These are phyloP conservation scores for Venturia pyrina DNA, from an alignment of 2,329 filamentous ascomycete species.

Conservation along the genomic window DNA sequence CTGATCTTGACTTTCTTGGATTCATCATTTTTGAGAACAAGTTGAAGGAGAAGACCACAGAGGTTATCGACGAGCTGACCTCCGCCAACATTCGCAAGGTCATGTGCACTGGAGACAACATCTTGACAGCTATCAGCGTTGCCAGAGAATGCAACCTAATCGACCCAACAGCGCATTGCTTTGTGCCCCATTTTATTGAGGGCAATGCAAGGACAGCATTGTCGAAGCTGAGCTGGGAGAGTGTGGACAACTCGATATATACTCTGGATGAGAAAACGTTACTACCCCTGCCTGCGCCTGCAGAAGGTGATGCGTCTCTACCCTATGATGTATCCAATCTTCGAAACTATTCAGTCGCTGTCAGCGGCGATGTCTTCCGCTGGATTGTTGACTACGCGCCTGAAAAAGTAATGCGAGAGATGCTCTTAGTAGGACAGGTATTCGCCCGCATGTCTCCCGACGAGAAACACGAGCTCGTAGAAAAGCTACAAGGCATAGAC, in stretches of 20 bases:
- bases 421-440: conserved; percentile 85
- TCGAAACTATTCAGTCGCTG: conserved; percentile 76
- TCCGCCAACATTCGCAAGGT: conserved; percentile 77
- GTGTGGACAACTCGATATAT: conserved; percentile 76
- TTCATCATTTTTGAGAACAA: conserved; percentile 99
- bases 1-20: conserved; percentile 73
- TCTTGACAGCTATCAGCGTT: conserved; percentile 91
- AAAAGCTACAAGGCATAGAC: conserved; percentile 91
- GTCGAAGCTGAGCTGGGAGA: conserved; percentile 77
- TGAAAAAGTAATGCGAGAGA: conserved; percentile 68
- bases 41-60: conserved; percentile 70
- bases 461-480: conserved; percentile 94
- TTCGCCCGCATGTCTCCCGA: conserved; percentile 98
- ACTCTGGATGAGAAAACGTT: conserved; percentile 71
- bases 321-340: conserved; percentile 77
- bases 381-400: conserved; percentile 91
- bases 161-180: conserved; percentile 74
- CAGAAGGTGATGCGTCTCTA: conserved; percentile 67
- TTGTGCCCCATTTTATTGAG: conserved; percentile 78
- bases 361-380: conserved; percentile 88
- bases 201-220: conserved; percentile 66
- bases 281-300: conserved; percentile 62
- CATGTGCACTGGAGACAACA: conserved; percentile 98
- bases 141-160: conserved; percentile 82
- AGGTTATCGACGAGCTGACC: conserved; percentile 70